Evolutionary conservation across 305 asterid species (phyloP).

Genomic region (Galium porrigens): DNA sequence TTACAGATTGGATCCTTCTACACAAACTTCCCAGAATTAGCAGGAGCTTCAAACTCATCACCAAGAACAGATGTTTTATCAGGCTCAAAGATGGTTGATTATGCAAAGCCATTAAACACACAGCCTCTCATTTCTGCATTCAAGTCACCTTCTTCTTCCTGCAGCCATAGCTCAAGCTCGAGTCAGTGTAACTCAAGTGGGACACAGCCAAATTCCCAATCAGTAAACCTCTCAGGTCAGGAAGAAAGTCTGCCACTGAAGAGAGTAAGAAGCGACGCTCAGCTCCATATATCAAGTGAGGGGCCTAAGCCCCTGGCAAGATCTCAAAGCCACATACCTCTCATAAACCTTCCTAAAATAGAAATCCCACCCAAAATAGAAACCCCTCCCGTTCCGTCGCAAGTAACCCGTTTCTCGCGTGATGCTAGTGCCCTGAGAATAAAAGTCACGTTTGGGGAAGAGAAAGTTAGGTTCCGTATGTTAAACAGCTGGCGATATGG

Average conservation of each 20-base stretch:
- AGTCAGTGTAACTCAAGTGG: constrained; percentile 54
- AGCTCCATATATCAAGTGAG: constrained; percentile 32
- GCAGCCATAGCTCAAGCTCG: constrained; percentile 55
- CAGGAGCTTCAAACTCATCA: constrained; percentile 39
- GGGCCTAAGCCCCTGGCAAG: constrained; percentile 31
- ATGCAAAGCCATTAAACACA: constrained; percentile 17
- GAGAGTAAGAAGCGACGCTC: constrained; percentile 43
- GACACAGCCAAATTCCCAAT: constrained; percentile 25
- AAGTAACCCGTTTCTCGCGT: constrained; percentile 13
- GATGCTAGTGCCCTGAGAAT: constrained; percentile 33
- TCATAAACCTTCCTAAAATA: constrained; percentile 21
- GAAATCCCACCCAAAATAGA: constrained; percentile 9
- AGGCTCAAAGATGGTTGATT: constrained; percentile 20
- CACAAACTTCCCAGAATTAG: constrained; percentile 54
- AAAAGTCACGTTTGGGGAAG: constrained; percentile 64
- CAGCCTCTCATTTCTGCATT: constrained; percentile 32
- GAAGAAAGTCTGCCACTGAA: constrained; percentile 24
- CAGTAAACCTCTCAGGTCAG: constrained; percentile 12
- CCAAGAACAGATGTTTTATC: constrained; percentile 31
- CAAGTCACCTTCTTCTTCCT: constrained; percentile 51
- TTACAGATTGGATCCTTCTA: constrained; percentile 63
- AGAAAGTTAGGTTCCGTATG: constrained; percentile 59
- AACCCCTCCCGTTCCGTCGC: not conserved
- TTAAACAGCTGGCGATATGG: constrained; percentile 38
- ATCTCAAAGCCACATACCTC: constrained; percentile 39